These are phyloP conservation scores for Mesembryanthemum crystallinum DNA, from an alignment of 148 eudicot species.

Conservation along the genomic window DNA sequence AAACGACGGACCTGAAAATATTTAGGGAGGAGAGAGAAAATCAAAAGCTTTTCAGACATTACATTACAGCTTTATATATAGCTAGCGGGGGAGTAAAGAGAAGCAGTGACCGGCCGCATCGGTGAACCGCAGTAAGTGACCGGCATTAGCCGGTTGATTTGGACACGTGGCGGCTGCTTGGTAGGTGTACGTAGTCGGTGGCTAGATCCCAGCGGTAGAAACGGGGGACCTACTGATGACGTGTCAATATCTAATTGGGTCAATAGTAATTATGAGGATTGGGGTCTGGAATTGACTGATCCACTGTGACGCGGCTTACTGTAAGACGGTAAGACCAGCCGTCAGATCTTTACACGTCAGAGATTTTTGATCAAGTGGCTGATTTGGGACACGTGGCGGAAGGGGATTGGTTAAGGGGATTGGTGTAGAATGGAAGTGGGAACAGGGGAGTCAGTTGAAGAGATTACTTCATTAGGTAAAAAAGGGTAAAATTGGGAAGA, in stretches of 20 bases:
- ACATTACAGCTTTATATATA: conserved; percentile 25
- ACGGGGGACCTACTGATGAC: conserved; percentile 9
- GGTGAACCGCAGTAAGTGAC: conserved; percentile 33
- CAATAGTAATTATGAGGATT: neutral
- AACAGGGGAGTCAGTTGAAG: conserved; percentile 5
- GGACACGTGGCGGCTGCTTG: conserved; percentile 36
- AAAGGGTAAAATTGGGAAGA: neutral
- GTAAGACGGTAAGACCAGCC: neutral
- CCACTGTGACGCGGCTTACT: conserved; percentile 3
- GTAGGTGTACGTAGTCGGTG: conserved; percentile 35
- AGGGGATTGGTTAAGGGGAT: conserved; percentile 9
- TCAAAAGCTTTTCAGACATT: neutral
- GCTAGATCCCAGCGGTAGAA: conserved; percentile 23
- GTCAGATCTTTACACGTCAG: neutral
- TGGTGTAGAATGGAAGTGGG: neutral
- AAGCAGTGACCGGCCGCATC: conserved; percentile 41
- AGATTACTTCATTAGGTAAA: neutral
- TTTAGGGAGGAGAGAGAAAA: conserved; percentile 22
- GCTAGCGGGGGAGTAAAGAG: conserved; percentile 34
- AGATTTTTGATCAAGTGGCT: neutral
- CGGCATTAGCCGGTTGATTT: conserved; percentile 32
- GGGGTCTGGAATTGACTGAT: neutral
- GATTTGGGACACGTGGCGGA: neutral
- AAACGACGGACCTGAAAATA: conserved; percentile 19
- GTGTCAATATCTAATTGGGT: conserved; percentile 25